Evolutionary conservation across 768 basidiomycete species (phyloP).

Genomic region (Boletus subparvulus): DNA sequence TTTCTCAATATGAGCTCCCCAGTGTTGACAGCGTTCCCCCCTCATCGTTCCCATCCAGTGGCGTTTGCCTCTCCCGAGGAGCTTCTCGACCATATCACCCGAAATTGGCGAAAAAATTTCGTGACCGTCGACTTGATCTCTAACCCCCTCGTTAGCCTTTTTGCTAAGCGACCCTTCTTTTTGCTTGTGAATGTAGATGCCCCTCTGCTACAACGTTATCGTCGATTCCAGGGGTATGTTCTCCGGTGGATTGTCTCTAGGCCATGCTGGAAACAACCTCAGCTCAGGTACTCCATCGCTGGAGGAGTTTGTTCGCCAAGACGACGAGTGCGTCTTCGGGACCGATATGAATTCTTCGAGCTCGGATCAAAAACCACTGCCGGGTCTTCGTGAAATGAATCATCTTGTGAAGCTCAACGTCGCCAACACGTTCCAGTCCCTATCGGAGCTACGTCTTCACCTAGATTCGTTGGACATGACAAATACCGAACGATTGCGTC

Average conservation of each 20-base stretch:
- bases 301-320: constrained; percentile 68
- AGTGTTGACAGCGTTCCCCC: constrained; percentile 10
- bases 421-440: constrained; percentile 58
- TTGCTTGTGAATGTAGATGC: constrained; percentile 83
- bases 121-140: constrained; percentile 76
- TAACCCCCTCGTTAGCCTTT: constrained; percentile 57
- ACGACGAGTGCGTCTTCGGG: constrained; percentile 75
- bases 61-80: constrained; percentile 47
- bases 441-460: constrained; percentile 56
- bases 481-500: constrained; percentile 74
- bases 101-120: constrained; percentile 75
- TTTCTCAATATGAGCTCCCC: constrained; percentile 25
- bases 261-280: constrained; percentile 8
- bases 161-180: constrained; percentile 87
- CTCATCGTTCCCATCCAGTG: constrained; percentile 21
- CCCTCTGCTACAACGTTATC: constrained; percentile 68
- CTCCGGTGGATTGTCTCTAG: neutral
- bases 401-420: constrained; percentile 61
- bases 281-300: constrained; percentile 43
- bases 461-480: constrained; percentile 69
- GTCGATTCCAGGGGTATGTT: constrained; percentile 53
- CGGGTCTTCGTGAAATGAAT: constrained; percentile 22
- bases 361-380: constrained; percentile 14
- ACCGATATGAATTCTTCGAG: constrained; percentile 10
- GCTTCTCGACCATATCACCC: constrained; percentile 74